Conservation (phyloP, 805 yeast species). For the Cyberlindnera amylophila region DNA sequence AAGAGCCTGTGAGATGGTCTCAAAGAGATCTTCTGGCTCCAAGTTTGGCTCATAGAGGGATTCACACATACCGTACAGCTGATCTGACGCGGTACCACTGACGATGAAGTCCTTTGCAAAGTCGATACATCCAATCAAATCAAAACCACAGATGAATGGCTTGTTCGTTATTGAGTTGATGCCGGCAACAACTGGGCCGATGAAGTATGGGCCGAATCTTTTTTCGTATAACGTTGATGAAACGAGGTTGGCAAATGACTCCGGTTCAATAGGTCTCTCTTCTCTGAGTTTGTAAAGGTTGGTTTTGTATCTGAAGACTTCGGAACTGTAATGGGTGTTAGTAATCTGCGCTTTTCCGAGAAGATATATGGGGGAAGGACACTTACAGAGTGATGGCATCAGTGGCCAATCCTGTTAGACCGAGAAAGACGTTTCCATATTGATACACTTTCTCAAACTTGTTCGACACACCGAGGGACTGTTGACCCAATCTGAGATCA, state of each 20-base stretch:
- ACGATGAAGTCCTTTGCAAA: constrained; percentile 92
- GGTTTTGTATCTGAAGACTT: constrained; percentile 77
- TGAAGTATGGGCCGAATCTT: constrained; percentile 94
- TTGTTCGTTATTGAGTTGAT: constrained; percentile 72
- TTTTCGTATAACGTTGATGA: constrained; percentile 85
- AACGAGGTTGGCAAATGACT: constrained; percentile 87
- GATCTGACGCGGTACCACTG: constrained; percentile 95
- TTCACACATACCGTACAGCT: constrained; percentile 98
- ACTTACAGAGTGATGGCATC: constrained; percentile 70
- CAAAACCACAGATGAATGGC: constrained; percentile 95
- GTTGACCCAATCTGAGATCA: constrained; percentile 90
- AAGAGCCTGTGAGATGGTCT: constrained; percentile 65
- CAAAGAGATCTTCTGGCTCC: constrained; percentile 93
- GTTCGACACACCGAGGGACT: constrained; percentile 86
- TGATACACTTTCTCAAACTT: constrained; percentile 90
- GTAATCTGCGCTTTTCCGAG: not conserved
- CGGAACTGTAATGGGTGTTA: constrained; percentile 34
- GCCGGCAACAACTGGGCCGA: constrained; percentile 97
- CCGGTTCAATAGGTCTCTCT: constrained; percentile 89
- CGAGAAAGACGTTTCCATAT: constrained; percentile 82
- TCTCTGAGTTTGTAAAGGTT: constrained; percentile 88
- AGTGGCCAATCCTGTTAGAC: constrained; percentile 91
- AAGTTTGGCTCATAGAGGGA: constrained; percentile 89
- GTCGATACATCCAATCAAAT: constrained; percentile 94
- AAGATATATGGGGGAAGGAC: not conserved